Conservation (phyloP, 768 basidiomycete genomes). For the Auricularia sp. region DNA sequence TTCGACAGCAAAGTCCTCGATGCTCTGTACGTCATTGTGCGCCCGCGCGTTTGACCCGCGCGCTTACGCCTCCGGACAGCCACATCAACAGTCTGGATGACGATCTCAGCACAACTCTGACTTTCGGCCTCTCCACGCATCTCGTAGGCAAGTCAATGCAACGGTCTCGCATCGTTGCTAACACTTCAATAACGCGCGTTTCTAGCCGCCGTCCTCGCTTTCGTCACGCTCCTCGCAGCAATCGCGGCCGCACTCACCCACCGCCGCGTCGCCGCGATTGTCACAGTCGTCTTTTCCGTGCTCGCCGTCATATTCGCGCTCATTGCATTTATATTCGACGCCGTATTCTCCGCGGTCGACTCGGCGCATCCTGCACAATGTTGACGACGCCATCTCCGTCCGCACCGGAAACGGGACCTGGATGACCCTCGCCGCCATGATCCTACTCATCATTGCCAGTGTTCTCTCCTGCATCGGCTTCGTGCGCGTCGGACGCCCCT, state of each 20-base stretch:
- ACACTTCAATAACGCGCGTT: not conserved
- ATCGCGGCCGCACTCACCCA: conserved; percentile 34
- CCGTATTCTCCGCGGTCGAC: conserved; percentile 38
- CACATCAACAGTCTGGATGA: conserved; percentile 28
- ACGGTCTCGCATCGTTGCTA: not conserved
- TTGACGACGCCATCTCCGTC: conserved; percentile 24
- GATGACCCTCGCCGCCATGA: conserved; percentile 42
- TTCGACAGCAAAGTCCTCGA: conserved; percentile 41
- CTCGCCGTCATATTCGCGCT: conserved; percentile 38
- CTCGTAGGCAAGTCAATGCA: conserved; percentile 35
- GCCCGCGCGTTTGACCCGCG: conserved; percentile 9
- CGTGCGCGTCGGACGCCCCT: not conserved
- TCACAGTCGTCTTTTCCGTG: conserved; percentile 28
- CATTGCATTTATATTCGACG: conserved; percentile 43
- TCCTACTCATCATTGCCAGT: conserved; percentile 13
- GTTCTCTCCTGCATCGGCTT: not conserved
- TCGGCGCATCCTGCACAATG: conserved; percentile 31
- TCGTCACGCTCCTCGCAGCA: conserved; percentile 40
- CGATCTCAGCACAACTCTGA: conserved; percentile 35
- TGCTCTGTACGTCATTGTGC: conserved; percentile 30
- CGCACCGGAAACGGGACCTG: conserved; percentile 24
- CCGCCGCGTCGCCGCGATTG: conserved; percentile 29
- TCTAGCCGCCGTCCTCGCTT: conserved; percentile 40
- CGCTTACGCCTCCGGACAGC: conserved; percentile 16
- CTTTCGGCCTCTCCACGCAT: conserved; percentile 43